Evolutionary conservation across 371 early-diverging fungal species (phyloP), one percentile per base, ranked within the genome.

Genomic region (Zychaea mexicana): DNA sequence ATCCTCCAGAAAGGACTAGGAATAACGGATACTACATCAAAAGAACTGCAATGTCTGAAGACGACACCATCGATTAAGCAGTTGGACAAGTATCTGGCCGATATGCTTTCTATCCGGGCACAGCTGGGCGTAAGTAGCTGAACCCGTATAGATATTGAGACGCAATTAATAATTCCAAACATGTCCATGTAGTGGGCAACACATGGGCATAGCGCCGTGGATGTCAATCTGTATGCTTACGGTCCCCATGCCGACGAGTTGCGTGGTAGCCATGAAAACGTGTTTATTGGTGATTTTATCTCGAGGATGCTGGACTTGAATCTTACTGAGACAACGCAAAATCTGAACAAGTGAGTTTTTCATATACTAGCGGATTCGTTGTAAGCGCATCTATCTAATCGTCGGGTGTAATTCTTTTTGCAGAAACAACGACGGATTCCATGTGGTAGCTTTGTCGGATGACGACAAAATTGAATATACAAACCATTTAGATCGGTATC

Each of bases 181-280:
- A n/a, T n/a, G n/a, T n/a, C n/a, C n/a, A n/a, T n/a, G n/a, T 69
- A 90, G 63, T 98, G 96, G 95, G 82, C 92, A 4, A 96, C 96
- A 0, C 90, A 92, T 68, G 96, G 97, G 0, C 98, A 97, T 62
- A 92, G 96, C 21, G 96, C 91, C 3, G 93, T 95, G 7, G 97
- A 97, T 79, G 98, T 98, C 0, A 97, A 96, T 61, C 71, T 96
- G n/a, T 94, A 92, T 69, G 92, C 94, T 0, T 85, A 88, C 39
- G 94, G 94, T 2, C 59, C 61, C 8, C 69, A 76, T 10, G 60
- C 84, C 7, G 64, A 81, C 9, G 30, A 46, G 9, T 62, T 94
- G 53, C 64, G 66, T 15, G 94, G 94, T 6, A 90, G 85, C 70
- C 83, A 85, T 66, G 94, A 93, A 64, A 98, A 98, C 74, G 96